These are phyloP conservation scores for Albizia julibrissin DNA, from an alignment of 306 rosid species.

Conservation along the genomic window DNA sequence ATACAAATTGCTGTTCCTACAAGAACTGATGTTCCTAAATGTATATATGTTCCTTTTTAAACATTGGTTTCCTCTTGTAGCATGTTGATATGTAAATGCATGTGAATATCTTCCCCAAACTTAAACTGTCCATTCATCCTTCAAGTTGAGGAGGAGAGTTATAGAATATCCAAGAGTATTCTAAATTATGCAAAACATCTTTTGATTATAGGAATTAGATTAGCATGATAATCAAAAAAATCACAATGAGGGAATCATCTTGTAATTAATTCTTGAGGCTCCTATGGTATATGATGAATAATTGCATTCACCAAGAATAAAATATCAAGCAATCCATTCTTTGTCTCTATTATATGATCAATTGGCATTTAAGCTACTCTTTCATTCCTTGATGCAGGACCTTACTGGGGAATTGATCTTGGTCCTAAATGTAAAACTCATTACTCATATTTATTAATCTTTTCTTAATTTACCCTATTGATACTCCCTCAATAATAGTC, in stretches of 20 bases:
- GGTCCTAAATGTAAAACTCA: no score
- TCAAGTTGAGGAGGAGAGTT: neutral
- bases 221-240: neutral
- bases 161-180: neutral
- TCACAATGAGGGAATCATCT: neutral
- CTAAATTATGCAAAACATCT: neutral
- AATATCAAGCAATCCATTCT: neutral
- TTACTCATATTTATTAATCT: no score
- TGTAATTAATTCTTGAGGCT: neutral
- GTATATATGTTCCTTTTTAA: conserved; percentile 52
- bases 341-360: neutral
- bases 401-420: no score
- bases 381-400: no score
- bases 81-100: conserved; percentile 5
- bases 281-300: neutral
- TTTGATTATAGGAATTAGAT: neutral
- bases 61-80: conserved; percentile 29
- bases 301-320: neutral
- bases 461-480: no score
- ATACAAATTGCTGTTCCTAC: conserved; percentile 96
- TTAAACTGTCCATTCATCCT: neutral
- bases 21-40: conserved; percentile 88
- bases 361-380: neutral
- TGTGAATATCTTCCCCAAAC: neutral
- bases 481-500: no score